Base-by-base conservation (phyloP, 495 filamentous ascomycete genomes). In the Glutinoglossum americanum region DNA sequence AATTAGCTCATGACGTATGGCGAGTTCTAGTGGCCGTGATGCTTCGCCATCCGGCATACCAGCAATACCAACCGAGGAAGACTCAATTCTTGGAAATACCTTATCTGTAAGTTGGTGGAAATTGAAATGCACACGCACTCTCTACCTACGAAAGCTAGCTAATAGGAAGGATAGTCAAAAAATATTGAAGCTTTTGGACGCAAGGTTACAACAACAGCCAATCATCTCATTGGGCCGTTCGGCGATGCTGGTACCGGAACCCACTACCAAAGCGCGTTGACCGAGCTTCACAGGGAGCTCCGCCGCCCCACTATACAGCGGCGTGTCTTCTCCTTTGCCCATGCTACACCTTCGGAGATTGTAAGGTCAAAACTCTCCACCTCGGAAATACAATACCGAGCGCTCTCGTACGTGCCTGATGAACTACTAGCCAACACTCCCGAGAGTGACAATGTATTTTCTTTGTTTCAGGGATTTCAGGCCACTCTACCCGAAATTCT, bases 401-500 rank as follows among this genome's bases (percentile, higher is more conserved):
- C 93, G 37, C 71, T 96, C 47, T 81, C 87, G 23, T 90, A 84
- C 65, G 69, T 99, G 41, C 83, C 93, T 47, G 92, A 97, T 68
- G 89, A 95, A 51, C 79, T 99, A 59, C 80, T 99, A 32, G 69
- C 68, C 32, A 85, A 94, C 65, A 85, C 96, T 33, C 92, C 92
- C 62, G 87, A 93, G 60, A 78, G 81, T 62, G 80, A 80, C 49
- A 92, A 85, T 68, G 71, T 79, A 26, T 99, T 92, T 69, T 95
- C 88, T 11, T 73, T 99, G 6, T 96, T 99, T 67, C 84, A 99
- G 70, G 92, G 93, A 61, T 99, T 99, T 64, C 80, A 94, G 70
- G 93, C 89, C 32, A 85, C 82, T 55, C 71, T 94, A 58, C 89
- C 89, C 30, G 87, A 96, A 56, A 74, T 81, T 51, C 75, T 79